Base-by-base conservation (phyloP, 1,139 yeast species). In the Wickerhamiella infanticola region DNA sequence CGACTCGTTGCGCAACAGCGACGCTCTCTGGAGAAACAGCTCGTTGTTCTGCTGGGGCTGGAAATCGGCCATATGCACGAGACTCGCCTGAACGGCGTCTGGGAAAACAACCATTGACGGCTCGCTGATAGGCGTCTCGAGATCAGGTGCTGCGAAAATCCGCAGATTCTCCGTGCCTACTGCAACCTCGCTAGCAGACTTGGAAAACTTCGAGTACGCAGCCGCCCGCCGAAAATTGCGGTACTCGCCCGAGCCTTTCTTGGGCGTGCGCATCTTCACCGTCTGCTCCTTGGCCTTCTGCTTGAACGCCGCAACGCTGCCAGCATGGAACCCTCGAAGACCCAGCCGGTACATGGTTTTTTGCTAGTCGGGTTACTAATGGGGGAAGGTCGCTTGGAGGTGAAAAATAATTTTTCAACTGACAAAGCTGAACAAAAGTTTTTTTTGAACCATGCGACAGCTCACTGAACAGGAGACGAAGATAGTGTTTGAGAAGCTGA, bases 381-480 rank as follows among this genome's bases (percentile, higher is more conserved):
- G 18, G 18, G 18, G 18, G 18, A 18, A 18, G 18, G 18, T 18
- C 18, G 18, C 2, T 18, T 18, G 18, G 18, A 18, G 18, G 18
- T 18, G 18, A 18, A 18, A 18, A 18, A 18, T 7, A 29, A 29
- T 29, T n/a, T 35, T 35, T 35, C 37, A 35, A n/a, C 24, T 35
- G 13, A 11, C 37, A 11, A 35, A 35, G 37, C 37, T 31, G 35
- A 11, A 8, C 37, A 23, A 13, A 37, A 26, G 27, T 8, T 25
- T 38, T 24, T 24, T 38, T 38, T 38, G 23, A 27, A 29, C 27
- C n/a, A 90, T 90, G 98, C 81, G 98, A 72, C 85, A 90, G 45
- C 74, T 90, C 55, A 90, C 98, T 53, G 98, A 90, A 64, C 95
- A 85, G 64, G 99, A 90, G 63, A 90, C 98, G 40, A 85, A 83